phyloP scores from a whole-genome alignment of 352 stramenopile genomes.

The Paralagenidium karlingii region DNA sequence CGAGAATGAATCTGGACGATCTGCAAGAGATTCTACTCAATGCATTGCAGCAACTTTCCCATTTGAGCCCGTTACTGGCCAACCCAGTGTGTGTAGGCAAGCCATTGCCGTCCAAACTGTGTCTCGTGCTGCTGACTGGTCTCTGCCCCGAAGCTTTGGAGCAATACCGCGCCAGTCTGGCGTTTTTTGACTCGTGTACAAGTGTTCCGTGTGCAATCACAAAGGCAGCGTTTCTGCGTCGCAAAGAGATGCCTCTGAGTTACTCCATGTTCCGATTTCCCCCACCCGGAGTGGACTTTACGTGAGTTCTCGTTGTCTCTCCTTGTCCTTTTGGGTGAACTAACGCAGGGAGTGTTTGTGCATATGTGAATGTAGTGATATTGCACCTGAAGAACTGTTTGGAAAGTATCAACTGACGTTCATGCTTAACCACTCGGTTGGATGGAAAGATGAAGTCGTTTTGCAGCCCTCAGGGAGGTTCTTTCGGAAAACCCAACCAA shows the following conservation, averaged over 20 bases:
- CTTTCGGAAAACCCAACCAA: slow-evolving; percentile 45
- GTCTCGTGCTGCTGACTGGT: slow-evolving; percentile 50
- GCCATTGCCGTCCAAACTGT: slow-evolving; percentile 42
- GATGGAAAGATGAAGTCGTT: slow-evolving; percentile 68
- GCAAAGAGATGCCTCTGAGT: slow-evolving; percentile 38
- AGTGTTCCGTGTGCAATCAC: slow-evolving; percentile 50
- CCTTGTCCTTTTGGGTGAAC: not conserved
- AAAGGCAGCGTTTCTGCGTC: slow-evolving; percentile 38
- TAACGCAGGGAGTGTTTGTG: not conserved
- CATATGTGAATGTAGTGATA: slow-evolving; percentile 10
- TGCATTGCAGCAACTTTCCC: slow-evolving; percentile 8
- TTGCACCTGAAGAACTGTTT: slow-evolving; percentile 53
- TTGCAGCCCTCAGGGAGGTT: slow-evolving; percentile 43
- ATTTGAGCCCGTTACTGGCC: slow-evolving; percentile 42
- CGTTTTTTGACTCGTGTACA: slow-evolving; percentile 64
- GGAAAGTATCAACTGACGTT: slow-evolving; percentile 71
- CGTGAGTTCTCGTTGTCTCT: slow-evolving; percentile 12
- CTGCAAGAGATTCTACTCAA: slow-evolving; percentile 48
- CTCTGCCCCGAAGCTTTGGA: slow-evolving; percentile 61
- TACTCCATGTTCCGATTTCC: slow-evolving; percentile 66
- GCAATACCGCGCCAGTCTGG: slow-evolving; percentile 43
- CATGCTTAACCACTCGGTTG: slow-evolving; percentile 55
- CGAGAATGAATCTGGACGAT: slow-evolving; percentile 33
- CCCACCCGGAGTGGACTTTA: slow-evolving; percentile 40
- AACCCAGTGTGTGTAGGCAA: slow-evolving; percentile 26